phyloP scores from a whole-genome alignment of 768 basidiomycete species.

The Phlebiopsis gigantea region DNA sequence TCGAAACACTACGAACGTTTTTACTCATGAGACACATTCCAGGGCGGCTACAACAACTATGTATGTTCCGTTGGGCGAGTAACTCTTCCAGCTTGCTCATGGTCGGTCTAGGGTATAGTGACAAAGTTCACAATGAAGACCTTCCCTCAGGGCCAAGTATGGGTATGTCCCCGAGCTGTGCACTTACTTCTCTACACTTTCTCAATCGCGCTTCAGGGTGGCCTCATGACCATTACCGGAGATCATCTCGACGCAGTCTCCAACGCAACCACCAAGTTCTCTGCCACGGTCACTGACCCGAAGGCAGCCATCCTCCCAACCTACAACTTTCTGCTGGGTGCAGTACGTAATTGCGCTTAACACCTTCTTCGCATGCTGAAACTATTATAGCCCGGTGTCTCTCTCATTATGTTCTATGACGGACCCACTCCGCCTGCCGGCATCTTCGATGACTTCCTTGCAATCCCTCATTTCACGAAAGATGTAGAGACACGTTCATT shows the following conservation, averaged over 20 bases:
- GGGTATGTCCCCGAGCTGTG: slow-evolving; percentile 36
- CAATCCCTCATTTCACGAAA: slow-evolving; percentile 33
- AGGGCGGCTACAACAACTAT: slow-evolving; percentile 66
- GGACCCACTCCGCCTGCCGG: slow-evolving; percentile 42
- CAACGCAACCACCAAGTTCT: slow-evolving; percentile 37
- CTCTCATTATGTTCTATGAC: slow-evolving; percentile 52
- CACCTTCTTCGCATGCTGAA: neutral
- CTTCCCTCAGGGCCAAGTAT: slow-evolving; percentile 50
- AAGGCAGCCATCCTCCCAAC: slow-evolving; percentile 47
- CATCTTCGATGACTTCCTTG: slow-evolving; percentile 47
- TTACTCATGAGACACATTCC: neutral
- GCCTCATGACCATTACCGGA: slow-evolving; percentile 31
- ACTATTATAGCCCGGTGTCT: slow-evolving; percentile 11
- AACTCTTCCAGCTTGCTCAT: neutral
- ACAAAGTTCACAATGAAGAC: slow-evolving; percentile 52
- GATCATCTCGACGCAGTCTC: slow-evolving; percentile 18
- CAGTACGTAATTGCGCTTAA: slow-evolving; percentile 25
- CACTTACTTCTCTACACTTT: neutral
- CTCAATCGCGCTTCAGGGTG: slow-evolving; percentile 37
- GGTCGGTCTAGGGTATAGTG: slow-evolving; percentile 43
- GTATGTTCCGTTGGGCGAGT: slow-evolving; percentile 19
- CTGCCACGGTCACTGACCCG: slow-evolving; percentile 38
- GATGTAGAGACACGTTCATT: slow-evolving; percentile 39
- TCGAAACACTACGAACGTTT: neutral
- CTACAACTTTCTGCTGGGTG: slow-evolving; percentile 31